Percentiles rank a stretch among this genome's conserved stretches.
These are phyloP conservation scores for Ceratobasidium sp. DNA, from an alignment of 1,284 basidiomycete species.

Conservation along the genomic window DNA sequence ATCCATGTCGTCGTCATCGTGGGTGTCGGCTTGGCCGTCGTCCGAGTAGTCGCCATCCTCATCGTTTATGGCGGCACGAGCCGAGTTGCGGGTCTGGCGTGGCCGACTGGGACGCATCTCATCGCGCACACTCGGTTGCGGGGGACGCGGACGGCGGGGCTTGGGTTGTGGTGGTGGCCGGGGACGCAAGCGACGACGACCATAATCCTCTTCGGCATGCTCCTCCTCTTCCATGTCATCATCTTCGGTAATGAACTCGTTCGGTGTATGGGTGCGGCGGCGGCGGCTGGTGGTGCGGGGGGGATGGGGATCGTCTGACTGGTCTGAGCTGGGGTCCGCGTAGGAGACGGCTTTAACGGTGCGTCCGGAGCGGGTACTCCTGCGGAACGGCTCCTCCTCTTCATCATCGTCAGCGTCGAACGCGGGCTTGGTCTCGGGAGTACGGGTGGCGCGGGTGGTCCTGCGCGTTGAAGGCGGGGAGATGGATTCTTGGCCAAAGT, in stretches of 20 bases:
- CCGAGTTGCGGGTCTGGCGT: constrained; percentile 40
- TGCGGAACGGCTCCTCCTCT: constrained; percentile 1
- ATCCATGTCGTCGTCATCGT: constrained; percentile 45
- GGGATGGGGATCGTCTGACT: constrained; percentile 38
- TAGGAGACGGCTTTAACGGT: constrained; percentile 31
- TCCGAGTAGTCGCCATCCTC: constrained; percentile 39
- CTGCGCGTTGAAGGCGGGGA: constrained; percentile 25
- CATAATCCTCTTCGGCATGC: constrained; percentile 41
- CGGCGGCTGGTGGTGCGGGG: constrained; percentile 14
- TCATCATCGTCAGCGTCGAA: constrained; percentile 29
- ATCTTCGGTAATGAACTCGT: constrained; percentile 42
- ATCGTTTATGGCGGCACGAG: constrained; percentile 19
- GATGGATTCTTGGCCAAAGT: constrained; percentile 14
- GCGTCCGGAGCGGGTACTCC: constrained; percentile 26
- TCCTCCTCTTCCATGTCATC: constrained; percentile 44
- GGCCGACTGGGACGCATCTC: constrained; percentile 34
- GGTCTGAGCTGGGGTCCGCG: constrained; percentile 32
- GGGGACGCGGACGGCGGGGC: constrained; percentile 26
- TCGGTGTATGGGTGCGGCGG: constrained; percentile 7
- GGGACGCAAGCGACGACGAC: constrained; percentile 34
- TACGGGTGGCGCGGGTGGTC: constrained; percentile 17
- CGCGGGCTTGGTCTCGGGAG: constrained; percentile 25
- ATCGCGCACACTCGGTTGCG: constrained; percentile 34
- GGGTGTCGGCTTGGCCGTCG: constrained; percentile 38
- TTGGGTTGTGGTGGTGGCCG: constrained; percentile 26